Conservation (phyloP, 345 rosid genomes). For the Balakata baccata region DNA sequence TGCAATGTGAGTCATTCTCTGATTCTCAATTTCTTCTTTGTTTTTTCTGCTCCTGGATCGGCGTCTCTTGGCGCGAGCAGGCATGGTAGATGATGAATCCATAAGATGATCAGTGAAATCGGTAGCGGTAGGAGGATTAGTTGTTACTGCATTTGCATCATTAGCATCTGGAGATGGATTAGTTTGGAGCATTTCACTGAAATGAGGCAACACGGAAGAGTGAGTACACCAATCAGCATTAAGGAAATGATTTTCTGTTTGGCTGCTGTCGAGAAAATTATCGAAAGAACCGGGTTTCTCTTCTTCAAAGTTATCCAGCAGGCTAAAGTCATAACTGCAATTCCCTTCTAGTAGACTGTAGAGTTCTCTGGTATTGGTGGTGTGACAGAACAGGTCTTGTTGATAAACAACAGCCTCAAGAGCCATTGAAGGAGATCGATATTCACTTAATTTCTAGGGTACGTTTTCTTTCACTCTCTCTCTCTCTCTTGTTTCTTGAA, state of each 20-base stretch:
- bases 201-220: constrained; percentile 24
- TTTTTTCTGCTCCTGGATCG: constrained; percentile 43
- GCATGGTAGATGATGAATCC: constrained; percentile 17
- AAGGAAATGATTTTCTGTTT: constrained; percentile 27
- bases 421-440: constrained; percentile 53
- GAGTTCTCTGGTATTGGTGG: constrained; percentile 35
- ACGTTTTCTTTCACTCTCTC: constrained; percentile 14
- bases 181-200: constrained; percentile 21
- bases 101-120: not conserved
- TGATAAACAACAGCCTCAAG: constrained; percentile 60
- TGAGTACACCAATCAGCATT: constrained; percentile 15
- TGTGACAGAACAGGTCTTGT: constrained; percentile 45
- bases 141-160: not conserved
- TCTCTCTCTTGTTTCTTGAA: not conserved
- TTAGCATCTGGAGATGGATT: constrained; percentile 21
- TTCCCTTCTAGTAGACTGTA: constrained; percentile 38
- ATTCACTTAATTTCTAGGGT: not conserved
- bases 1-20: constrained; percentile 97
- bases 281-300: constrained; percentile 20
- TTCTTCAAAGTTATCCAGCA: constrained; percentile 17
- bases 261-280: constrained; percentile 40
- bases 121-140: not conserved
- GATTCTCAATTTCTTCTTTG: constrained; percentile 62
- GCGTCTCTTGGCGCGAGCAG: constrained; percentile 50
- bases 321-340: constrained; percentile 33